A percentile compares a stretch with the other conserved stretches of the same genome.
These are phyloP conservation scores for Claviceps sorghi DNA, from an alignment of 2,329 filamentous ascomycete species.

Conservation along the genomic window DNA sequence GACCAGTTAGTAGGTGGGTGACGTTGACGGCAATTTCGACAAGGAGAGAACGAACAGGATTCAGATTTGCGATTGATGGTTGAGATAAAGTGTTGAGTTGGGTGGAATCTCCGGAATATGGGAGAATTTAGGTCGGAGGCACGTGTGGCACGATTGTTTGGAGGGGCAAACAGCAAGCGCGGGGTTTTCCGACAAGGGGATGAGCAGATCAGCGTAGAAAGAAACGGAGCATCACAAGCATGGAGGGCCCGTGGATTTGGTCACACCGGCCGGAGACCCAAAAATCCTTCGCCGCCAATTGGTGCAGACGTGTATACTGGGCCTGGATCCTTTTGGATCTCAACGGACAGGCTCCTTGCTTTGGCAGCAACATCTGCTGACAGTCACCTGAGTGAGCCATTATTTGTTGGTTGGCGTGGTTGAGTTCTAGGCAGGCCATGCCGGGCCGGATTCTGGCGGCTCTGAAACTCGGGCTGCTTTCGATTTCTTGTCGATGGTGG, in stretches of 20 bases:
- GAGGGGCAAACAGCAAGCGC: slow-evolving; percentile 2
- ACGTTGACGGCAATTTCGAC: background rate
- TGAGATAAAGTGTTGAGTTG: background rate
- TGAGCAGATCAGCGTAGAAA: background rate
- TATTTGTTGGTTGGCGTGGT: slow-evolving; percentile 7
- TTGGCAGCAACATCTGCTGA: background rate
- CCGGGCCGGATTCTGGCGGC: background rate
- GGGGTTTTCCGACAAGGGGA: background rate
- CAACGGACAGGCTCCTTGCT: background rate
- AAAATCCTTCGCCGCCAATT: slow-evolving; percentile 5
- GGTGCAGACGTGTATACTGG: background rate
- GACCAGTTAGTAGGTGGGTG: background rate
- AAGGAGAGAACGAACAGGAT: background rate
- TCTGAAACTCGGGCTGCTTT: background rate
- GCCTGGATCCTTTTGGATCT: background rate
- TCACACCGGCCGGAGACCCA: background rate
- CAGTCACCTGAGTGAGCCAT: slow-evolving; percentile 3
- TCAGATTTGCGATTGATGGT: background rate
- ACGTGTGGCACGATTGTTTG: background rate
- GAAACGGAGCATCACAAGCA: background rate
- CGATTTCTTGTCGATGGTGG: slow-evolving; percentile 1
- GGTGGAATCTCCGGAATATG: background rate
- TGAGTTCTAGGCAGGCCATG: background rate
- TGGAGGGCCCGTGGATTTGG: background rate
- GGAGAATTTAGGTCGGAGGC: background rate